Evolutionary conservation across 768 basidiomycete genomes (phyloP).

Genomic region (Phaeotremella skinneri): DNA sequence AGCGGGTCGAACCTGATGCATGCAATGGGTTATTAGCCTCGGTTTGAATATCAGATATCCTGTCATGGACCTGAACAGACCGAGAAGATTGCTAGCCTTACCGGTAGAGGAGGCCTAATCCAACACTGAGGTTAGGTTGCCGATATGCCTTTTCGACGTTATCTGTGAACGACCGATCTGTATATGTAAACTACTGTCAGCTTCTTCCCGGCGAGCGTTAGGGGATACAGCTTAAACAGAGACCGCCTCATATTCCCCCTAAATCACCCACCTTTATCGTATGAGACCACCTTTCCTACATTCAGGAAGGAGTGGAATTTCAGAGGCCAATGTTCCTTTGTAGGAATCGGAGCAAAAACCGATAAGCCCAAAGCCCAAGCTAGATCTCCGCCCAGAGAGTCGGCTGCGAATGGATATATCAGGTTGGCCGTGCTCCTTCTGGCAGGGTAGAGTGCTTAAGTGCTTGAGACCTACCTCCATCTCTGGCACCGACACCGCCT

Average conservation of each 20-base stretch:
- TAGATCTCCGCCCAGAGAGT: slow-evolving; percentile 50
- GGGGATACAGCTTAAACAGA: too few relatives aligned
- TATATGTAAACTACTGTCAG: too few relatives aligned
- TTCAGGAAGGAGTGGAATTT: slow-evolving; percentile 47
- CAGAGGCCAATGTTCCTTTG: slow-evolving; percentile 46
- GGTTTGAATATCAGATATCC: neutral
- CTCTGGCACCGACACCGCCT: slow-evolving; percentile 43
- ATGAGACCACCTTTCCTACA: slow-evolving; percentile 43
- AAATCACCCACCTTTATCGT: slow-evolving; percentile 36
- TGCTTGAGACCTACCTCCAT: slow-evolving; percentile 26
- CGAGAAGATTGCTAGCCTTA: slow-evolving; percentile 7
- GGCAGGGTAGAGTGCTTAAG: too few relatives aligned
- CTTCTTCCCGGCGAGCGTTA: too few relatives aligned
- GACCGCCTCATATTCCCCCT: too few relatives aligned
- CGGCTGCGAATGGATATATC: slow-evolving; percentile 16
- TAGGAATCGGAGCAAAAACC: slow-evolving; percentile 44
- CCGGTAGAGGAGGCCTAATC: slow-evolving; percentile 46
- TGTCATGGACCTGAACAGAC: neutral
- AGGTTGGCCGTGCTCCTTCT: neutral
- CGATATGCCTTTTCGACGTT: slow-evolving; percentile 43
- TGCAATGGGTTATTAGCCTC: neutral
- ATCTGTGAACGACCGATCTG: slow-evolving; percentile 36
- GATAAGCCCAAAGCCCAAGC: slow-evolving; percentile 45
- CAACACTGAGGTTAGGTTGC: slow-evolving; percentile 44
- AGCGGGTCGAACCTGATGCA: slow-evolving; percentile 42